phyloP scores from a whole-genome alignment of 805 yeast species.

The Hanseniaspora guilliermondii region DNA sequence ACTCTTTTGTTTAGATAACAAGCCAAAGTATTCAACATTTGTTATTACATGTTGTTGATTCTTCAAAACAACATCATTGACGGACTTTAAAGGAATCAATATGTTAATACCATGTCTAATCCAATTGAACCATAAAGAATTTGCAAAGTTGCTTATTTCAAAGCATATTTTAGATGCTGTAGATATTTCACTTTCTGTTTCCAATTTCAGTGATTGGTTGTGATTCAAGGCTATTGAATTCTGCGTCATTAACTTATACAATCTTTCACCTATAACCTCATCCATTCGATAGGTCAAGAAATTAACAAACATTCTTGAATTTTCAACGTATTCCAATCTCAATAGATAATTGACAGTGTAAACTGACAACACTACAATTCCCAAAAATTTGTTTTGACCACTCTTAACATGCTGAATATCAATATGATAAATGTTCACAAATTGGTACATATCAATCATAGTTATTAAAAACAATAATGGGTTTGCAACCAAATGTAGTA shows the following conservation, averaged over 20 bases:
- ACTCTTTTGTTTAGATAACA: not conserved
- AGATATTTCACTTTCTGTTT: not conserved
- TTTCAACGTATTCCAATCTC: constrained; percentile 11
- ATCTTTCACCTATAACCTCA: not conserved
- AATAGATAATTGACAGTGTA: not conserved
- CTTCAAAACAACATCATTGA: not conserved
- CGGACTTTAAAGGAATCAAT: not conserved
- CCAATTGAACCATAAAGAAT: constrained; percentile 2
- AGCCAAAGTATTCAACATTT: not conserved
- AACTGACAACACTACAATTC: not conserved
- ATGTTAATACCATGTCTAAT: constrained; percentile 4
- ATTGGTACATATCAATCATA: not conserved
- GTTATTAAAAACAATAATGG: constrained; percentile 2
- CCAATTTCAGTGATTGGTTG: not conserved
- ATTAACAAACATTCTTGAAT: not conserved
- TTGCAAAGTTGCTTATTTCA: not conserved
- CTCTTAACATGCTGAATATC: not conserved
- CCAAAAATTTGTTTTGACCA: not conserved
- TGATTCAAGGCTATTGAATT: not conserved
- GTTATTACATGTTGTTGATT: not conserved
- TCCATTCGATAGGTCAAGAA: not conserved
- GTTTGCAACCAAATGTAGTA: not conserved
- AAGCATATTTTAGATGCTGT: not conserved
- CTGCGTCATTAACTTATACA: not conserved
- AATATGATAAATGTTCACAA: not conserved